These are phyloP conservation scores for Leccinum broughii DNA, from an alignment of 768 basidiomycete genomes.

Conservation along the genomic window DNA sequence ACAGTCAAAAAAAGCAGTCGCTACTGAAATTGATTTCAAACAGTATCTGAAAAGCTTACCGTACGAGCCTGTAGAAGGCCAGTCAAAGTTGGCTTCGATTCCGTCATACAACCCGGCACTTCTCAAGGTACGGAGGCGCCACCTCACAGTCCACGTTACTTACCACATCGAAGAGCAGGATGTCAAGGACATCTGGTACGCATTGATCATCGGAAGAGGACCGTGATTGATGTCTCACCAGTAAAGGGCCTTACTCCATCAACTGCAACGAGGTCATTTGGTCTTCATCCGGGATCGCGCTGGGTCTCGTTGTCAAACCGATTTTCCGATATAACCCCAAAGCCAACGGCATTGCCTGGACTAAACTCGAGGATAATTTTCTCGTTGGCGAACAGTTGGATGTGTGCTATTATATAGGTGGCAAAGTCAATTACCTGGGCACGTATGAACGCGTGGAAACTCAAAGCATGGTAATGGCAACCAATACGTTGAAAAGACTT, in stretches of 20 bases:
- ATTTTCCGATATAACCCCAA: constrained; percentile 30
- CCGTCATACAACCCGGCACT: not conserved
- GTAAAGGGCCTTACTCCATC: constrained; percentile 16
- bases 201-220: not conserved
- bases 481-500: constrained; percentile 13
- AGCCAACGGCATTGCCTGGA: constrained; percentile 18
- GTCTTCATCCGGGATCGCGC: constrained; percentile 21
- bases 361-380: constrained; percentile 10
- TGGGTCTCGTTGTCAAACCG: constrained; percentile 28
- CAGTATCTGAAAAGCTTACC: constrained; percentile 3
- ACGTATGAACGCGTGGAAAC: constrained; percentile 27
- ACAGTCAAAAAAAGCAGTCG: constrained; percentile 14
- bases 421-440: constrained; percentile 21
- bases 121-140: constrained; percentile 18
- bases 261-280: constrained; percentile 24
- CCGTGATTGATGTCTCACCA: constrained; percentile 1
- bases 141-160: not conserved
- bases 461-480: constrained; percentile 15
- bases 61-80: constrained; percentile 16
- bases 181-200: constrained; percentile 11
- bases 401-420: constrained; percentile 13
- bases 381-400: constrained; percentile 20
- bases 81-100: constrained; percentile 13
- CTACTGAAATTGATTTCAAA: constrained; percentile 21
- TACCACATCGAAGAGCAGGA: constrained; percentile 5